Conservation (phyloP, 164 flowering plant genomes). For the Vitis amurensis region DNA sequence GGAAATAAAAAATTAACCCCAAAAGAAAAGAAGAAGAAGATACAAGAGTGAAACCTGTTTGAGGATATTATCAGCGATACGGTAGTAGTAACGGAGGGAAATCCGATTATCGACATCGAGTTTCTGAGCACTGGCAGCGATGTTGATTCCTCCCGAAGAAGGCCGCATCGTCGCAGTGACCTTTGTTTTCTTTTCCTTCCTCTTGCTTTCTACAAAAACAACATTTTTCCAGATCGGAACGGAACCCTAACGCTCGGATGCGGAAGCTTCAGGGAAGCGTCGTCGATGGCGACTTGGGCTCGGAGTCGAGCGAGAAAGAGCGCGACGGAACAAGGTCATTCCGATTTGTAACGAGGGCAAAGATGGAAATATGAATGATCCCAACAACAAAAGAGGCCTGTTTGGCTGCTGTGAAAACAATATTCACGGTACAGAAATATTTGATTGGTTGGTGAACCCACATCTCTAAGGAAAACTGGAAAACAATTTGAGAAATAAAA, state of each 20-base stretch:
- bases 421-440: no score
- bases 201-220: slow-evolving; percentile 4
- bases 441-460: no score
- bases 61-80: slow-evolving; percentile 91
- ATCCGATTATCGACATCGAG: slow-evolving; percentile 81
- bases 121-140: slow-evolving; percentile 58
- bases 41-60: slow-evolving; percentile 52
- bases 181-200: neutral
- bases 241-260: neutral
- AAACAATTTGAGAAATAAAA: no score
- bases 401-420: no score
- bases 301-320: neutral
- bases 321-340: slow-evolving; percentile 4
- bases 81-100: slow-evolving; percentile 66
- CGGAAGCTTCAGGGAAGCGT: neutral
- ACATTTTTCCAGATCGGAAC: slow-evolving; percentile 10
- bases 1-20: no score
- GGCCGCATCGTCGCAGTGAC: slow-evolving; percentile 42
- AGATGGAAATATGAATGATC: slow-evolving; percentile 9
- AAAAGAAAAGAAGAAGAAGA: neutral
- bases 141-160: slow-evolving; percentile 55
- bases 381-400: no score
- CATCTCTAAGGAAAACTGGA: no score
- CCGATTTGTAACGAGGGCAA: slow-evolving; percentile 5
- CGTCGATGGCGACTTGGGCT: slow-evolving; percentile 24